These are phyloP conservation scores for Xylaria sp. DNA, from an alignment of 2,329 filamentous ascomycete genomes.

Conservation along the genomic window DNA sequence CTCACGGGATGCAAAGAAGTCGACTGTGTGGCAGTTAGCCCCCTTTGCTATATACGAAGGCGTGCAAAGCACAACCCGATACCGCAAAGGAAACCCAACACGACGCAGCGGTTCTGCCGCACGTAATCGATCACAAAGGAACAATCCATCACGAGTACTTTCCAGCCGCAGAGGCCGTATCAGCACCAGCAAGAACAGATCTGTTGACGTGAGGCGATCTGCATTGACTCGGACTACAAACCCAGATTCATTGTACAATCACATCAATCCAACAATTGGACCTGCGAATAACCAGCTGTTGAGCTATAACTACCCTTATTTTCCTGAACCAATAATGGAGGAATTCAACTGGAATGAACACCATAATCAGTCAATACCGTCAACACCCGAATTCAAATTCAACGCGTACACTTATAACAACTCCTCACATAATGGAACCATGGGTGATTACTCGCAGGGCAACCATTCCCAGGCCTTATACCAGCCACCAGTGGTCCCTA, in stretches of 20 bases:
- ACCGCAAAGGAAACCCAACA: conserved; percentile 64
- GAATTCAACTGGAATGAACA: background rate
- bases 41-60: conserved; percentile 74
- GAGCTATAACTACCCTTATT: background rate
- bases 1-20: conserved; percentile 68
- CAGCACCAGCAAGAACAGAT: conserved; percentile 1
- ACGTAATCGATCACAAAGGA: background rate
- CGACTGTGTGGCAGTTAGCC: conserved; percentile 80
- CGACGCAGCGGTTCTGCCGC: conserved; percentile 23
- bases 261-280: background rate
- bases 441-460: background rate
- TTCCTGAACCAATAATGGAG: background rate
- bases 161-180: conserved; percentile 6
- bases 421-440: background rate
- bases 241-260: background rate
- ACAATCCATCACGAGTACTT: background rate
- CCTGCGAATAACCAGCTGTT: background rate
- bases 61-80: conserved; percentile 87
- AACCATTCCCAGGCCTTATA: background rate
- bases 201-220: background rate
- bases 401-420: background rate
- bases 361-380: background rate
- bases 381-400: background rate
- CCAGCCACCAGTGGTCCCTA: background rate
- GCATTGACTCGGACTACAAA: background rate